Conservation (phyloP, 1,284 basidiomycete genomes). For the Mycosarcoma mackinlayi region DNA sequence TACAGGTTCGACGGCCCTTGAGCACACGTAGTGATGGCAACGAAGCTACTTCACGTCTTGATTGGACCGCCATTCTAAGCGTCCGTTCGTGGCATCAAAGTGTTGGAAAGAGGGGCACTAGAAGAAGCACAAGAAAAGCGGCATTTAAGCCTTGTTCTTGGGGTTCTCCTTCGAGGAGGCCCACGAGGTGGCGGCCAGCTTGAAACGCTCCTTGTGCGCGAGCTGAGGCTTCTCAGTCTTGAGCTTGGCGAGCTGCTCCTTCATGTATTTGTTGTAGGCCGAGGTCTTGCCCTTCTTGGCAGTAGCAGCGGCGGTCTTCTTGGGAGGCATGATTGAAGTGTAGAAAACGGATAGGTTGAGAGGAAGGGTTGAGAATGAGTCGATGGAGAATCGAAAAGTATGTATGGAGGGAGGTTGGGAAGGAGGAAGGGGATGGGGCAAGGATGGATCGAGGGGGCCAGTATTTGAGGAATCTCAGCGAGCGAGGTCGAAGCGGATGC, state of each 20-base stretch:
- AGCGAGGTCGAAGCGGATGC: too few species aligned
- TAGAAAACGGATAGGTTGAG: neutral
- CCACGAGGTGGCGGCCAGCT: constrained; percentile 56
- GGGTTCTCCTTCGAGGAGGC: constrained; percentile 53
- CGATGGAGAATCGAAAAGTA: constrained; percentile 1
- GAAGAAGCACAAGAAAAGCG: too few species aligned
- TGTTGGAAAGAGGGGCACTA: too few species aligned
- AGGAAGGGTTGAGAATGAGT: constrained; percentile 1
- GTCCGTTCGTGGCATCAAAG: too few species aligned
- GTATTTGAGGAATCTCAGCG: constrained; percentile 9
- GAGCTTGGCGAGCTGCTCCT: constrained; percentile 55
- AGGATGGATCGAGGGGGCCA: neutral
- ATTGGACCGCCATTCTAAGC: too few species aligned
- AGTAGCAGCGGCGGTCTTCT: constrained; percentile 48
- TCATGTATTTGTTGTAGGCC: constrained; percentile 55
- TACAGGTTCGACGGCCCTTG: neutral
- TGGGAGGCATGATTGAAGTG: constrained; percentile 47
- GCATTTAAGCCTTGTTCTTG: constrained; percentile 56
- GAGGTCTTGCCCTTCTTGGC: constrained; percentile 54
- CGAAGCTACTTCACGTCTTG: too few species aligned
- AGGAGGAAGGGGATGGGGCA: neutral
- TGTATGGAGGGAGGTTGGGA: constrained; percentile 8
- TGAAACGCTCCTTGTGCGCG: constrained; percentile 62
- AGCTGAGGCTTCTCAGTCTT: constrained; percentile 56
- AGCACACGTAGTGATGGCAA: neutral